Evolutionary conservation across 2,329 filamentous ascomycete species (phyloP), one percentile per base, ranked within the genome.

Genomic region (Diplocarpon rosae): DNA sequence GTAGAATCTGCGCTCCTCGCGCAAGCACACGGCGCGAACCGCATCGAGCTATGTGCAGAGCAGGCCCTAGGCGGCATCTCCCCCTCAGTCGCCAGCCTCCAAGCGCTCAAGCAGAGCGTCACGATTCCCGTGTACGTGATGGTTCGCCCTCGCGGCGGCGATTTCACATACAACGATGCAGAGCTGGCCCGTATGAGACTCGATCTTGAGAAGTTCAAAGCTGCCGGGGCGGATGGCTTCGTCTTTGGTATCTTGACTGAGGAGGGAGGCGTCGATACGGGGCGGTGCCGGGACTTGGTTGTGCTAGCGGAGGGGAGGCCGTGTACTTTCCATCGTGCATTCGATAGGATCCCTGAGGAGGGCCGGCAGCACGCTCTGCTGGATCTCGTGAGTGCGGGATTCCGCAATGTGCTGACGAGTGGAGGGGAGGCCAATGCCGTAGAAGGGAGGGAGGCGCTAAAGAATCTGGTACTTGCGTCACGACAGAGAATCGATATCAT

Each of bases 291-390:
- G 16, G 58, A 65, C 37, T 56, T 75, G 5, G 65, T 76, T 0
- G 43, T 55, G 11, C 48, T 64, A 2, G 69, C 71, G 1, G 33
- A 32, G 2, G 54, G 50, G 2, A 63, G 64, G 20, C 66, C 68
- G 2, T 75, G 71, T 53, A 75, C 72, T 2, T 76, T 76, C 42
- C 72, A 76, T 53, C 64, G 71, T 7, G 73, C 72, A 0, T 71
- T 76, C 49, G 73, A 76, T 52, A 52, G 62, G 34, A 62, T 68
- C 11, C 20, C 40, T 7, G 36, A 20, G 3, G 12, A 12, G 8
- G 14, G 35, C n/a, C 51, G 50, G 50, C 9, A 34, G 24, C 12
- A 16, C 3, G 42, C 49, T 32, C 17, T 52, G 13, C 51, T 51
- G 24, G 16, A 43, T 3, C 31, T 51, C 39, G 45, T 53, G 1